Percentiles rank a stretch among this genome's conserved stretches.
phyloP scores from a whole-genome alignment of 2,329 filamentous ascomycete species.

The Aspergillus carbonarius region DNA sequence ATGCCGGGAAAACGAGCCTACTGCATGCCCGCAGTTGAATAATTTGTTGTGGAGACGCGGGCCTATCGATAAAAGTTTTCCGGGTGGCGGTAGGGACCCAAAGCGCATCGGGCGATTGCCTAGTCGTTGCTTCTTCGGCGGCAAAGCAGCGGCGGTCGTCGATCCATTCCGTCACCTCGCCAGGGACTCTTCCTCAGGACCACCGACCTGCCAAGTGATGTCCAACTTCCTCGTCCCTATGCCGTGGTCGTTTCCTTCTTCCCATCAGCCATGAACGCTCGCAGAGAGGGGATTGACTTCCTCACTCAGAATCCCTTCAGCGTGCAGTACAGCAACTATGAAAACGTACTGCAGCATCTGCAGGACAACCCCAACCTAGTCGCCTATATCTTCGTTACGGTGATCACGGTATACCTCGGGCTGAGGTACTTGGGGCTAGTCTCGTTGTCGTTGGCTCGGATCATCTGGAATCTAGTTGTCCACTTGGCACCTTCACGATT shows the following conservation, averaged over 20 bases:
- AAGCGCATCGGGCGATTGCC: slow-evolving; percentile 25
- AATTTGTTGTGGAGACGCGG: slow-evolving; percentile 30
- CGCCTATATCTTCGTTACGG: slow-evolving; percentile 28
- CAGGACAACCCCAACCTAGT: slow-evolving; percentile 29
- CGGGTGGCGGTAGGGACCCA: slow-evolving; percentile 28
- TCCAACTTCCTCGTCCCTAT: slow-evolving; percentile 17
- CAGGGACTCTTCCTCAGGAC: slow-evolving; percentile 13
- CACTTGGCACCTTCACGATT: slow-evolving; percentile 42
- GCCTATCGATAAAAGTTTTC: slow-evolving; percentile 41
- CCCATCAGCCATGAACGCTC: slow-evolving; percentile 38
- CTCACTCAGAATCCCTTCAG: slow-evolving; percentile 30
- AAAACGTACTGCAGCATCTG: slow-evolving; percentile 26
- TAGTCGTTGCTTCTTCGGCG: slow-evolving; percentile 17
- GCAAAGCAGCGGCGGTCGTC: slow-evolving; percentile 5
- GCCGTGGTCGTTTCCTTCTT: slow-evolving; percentile 16
- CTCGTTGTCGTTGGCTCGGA: slow-evolving; percentile 30
- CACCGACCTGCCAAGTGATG: slow-evolving; percentile 11
- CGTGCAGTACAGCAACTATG: slow-evolving; percentile 34
- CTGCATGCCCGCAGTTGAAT: slow-evolving; percentile 10
- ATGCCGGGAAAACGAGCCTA: slow-evolving; percentile 14
- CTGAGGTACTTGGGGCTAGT: slow-evolving; percentile 32
- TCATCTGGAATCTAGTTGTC: slow-evolving; percentile 40
- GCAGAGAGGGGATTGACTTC: slow-evolving; percentile 31
- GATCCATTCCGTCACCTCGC: not conserved
- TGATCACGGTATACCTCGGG: slow-evolving; percentile 30